Evolutionary conservation across 306 rosid species (phyloP).

Genomic region (Dryas drummondii): DNA sequence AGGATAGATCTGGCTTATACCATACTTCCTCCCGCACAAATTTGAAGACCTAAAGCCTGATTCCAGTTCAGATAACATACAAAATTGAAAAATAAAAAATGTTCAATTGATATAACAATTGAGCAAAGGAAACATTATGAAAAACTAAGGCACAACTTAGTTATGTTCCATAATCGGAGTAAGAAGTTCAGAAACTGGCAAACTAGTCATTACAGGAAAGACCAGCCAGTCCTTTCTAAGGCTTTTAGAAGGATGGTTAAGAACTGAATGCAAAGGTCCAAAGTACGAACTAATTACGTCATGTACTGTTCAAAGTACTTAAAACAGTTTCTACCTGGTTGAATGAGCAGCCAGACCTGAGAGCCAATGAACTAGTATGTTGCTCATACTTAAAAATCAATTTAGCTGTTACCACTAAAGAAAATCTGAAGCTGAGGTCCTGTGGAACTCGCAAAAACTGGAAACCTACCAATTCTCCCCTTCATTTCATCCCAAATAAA

Average conservation of each 20-base stretch:
- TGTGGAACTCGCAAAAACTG: background rate
- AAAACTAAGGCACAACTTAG: background rate
- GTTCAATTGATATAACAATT: background rate
- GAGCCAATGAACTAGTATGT: background rate
- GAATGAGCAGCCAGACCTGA: background rate
- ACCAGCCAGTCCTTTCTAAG: no score
- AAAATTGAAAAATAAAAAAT: background rate
- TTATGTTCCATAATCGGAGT: background rate
- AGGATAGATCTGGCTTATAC: constrained; percentile 38
- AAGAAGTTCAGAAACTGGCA: background rate
- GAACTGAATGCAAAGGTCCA: no score
- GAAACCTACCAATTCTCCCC: background rate
- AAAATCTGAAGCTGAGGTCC: background rate
- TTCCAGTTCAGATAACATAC: constrained; percentile 14
- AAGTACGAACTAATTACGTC: background rate
- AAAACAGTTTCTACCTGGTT: background rate
- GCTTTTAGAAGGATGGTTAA: no score
- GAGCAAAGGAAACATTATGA: background rate
- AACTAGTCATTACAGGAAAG: background rate
- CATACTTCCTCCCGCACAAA: constrained; percentile 49
- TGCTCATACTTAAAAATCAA: background rate
- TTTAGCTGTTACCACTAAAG: background rate
- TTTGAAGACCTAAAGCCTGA: constrained; percentile 61
- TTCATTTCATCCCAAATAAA: background rate
- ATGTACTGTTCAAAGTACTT: background rate